These are phyloP conservation scores for Acanthamoeba sp. DNA, from an alignment of 208 protist species.

Conservation along the genomic window DNA sequence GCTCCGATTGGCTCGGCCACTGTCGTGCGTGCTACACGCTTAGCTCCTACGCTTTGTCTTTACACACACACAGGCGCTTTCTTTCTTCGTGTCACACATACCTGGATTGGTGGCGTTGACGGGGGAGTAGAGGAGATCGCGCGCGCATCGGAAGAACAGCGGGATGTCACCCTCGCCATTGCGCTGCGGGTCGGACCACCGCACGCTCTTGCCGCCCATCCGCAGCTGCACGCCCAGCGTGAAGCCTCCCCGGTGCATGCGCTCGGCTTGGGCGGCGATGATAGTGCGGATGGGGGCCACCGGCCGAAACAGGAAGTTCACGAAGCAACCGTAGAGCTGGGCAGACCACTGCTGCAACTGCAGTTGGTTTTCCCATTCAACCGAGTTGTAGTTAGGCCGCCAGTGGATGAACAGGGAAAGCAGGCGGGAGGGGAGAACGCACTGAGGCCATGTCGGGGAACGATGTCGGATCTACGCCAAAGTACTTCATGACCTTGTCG, in stretches of 20 bases:
- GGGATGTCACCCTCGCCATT: background rate
- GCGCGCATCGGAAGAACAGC: background rate
- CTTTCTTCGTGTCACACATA: no score
- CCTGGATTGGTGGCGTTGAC: background rate
- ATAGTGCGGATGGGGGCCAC: background rate
- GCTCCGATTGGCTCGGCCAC: background rate
- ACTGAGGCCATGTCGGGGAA: background rate
- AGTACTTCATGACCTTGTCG: background rate
- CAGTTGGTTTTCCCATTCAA: no score
- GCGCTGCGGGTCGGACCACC: background rate
- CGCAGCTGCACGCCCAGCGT: constrained; percentile 40
- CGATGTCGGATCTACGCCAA: background rate
- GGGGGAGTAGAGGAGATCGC: background rate
- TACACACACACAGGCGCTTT: no score
- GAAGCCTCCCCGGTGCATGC: constrained; percentile 29
- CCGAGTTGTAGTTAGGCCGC: background rate
- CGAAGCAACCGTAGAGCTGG: constrained; percentile 9
- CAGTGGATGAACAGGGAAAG: background rate
- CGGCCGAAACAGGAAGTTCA: constrained; percentile 36
- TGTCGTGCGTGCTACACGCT: no score
- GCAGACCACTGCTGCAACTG: background rate
- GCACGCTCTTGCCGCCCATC: background rate
- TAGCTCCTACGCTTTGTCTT: no score
- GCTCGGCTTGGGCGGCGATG: background rate
- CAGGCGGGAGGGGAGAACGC: background rate